Evolutionary conservation across 768 basidiomycete species (phyloP), one percentile per base, ranked within the genome.

Genomic region (Tulasnella sp.): DNA sequence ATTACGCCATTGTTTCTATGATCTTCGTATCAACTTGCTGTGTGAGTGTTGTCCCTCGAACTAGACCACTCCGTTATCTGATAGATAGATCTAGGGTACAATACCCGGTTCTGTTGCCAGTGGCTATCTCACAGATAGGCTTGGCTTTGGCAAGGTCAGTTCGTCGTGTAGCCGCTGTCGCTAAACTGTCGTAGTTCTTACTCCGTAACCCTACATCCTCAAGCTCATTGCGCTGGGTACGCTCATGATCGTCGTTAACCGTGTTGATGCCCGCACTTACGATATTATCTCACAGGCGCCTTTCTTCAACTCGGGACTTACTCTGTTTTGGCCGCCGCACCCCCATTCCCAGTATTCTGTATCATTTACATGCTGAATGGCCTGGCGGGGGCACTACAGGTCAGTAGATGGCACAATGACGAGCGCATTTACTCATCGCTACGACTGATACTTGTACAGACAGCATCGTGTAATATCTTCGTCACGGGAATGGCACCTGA

Each of bases 381-480:
- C 4, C 71, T 80, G 27, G 82, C 82, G 2, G 60, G 76, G 42
- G 70, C 80, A n/a, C 10, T 51, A 24, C 44, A 48, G 29, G 56
- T 38, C 27, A 19, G 56, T 23, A 15, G n/a, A 9, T 19, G 34
- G 34, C 34, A 38, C 15, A 38, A 7, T 38, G 34, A 5, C 34
- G 24, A 11, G 13, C 24, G 13, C 24, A 11, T 11, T 11, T 13
- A 13, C 15, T 11, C 11, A 11, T 15, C 49, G 13, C 13, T 11
- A 50, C 23, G 11, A 11, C 24, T 23, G 13, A 11, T 13, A 23
- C 49, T 13, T 50, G 11, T 15, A 15, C 34, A 38, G 34, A 38
- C 34, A 38, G 84, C 86, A 0, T 85, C 85, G 70, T 78, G 84
- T 1, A 85, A 85, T 65, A 83, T 81, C 7, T 87, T 78, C 61